phyloP scores from a whole-genome alignment of 177 flowering plant species.

The Vitis hybrid region DNA sequence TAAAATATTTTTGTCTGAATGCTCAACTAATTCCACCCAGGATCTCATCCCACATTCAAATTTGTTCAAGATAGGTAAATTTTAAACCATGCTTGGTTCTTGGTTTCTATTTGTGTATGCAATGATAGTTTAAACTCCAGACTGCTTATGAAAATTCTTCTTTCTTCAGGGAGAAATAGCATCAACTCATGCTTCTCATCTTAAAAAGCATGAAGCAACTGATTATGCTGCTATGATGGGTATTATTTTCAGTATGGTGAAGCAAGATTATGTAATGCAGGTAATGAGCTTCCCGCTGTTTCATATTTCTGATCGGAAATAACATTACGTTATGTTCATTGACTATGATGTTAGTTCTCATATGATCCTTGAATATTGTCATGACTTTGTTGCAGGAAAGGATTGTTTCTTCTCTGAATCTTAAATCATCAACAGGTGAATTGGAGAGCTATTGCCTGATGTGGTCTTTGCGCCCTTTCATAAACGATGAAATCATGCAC shows the following conservation, averaged over 20 bases:
- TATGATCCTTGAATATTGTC: neutral
- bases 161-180: conserved; percentile 32
- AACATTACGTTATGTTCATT: too few relatives aligned
- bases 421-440: conserved; percentile 44
- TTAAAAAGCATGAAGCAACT: conserved; percentile 23
- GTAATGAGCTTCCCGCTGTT: conserved; percentile 22
- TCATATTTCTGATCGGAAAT: neutral
- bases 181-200: conserved; percentile 11
- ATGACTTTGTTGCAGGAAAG: conserved; percentile 49
- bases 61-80: too few relatives aligned
- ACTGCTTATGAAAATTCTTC: neutral
- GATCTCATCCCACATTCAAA: too few relatives aligned
- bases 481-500: conserved; percentile 56
- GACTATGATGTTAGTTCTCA: too few relatives aligned
- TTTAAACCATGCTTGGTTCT: neutral
- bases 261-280: conserved; percentile 71
- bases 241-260: conserved; percentile 53
- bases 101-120: neutral
- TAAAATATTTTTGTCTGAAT: too few relatives aligned
- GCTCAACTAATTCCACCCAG: too few relatives aligned
- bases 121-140: neutral
- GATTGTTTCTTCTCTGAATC: conserved; percentile 49
- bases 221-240: conserved; percentile 53
- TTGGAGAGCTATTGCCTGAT: conserved; percentile 65
- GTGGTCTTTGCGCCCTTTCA: conserved; percentile 77